Evolutionary conservation across 495 filamentous ascomycete species (phyloP).

Genomic region (Penicillium verhagenii): DNA sequence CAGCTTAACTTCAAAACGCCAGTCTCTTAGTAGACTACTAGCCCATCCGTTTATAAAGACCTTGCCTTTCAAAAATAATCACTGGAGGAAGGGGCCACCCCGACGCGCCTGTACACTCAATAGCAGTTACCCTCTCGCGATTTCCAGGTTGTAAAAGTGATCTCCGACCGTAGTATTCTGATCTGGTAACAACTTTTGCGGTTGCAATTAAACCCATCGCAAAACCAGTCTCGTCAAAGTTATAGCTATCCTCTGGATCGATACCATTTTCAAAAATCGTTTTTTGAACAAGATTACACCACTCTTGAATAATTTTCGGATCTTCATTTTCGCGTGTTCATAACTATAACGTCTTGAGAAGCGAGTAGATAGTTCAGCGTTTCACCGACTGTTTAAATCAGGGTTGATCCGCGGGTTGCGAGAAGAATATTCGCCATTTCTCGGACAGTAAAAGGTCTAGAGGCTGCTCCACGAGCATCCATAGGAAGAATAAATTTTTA

Average conservation of each 20-base stretch:
- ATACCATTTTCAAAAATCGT: not conserved
- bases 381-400: too few species aligned
- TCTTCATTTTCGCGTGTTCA: conserved; percentile 1
- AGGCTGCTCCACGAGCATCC: conserved; percentile 6
- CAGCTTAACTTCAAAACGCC: conserved; percentile 1
- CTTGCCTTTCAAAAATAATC: conserved; percentile 1
- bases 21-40: not conserved
- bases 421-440: conserved; percentile 6
- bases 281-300: not conserved
- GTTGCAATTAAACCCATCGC: not conserved
- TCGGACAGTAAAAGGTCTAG: conserved; percentile 1
- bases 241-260: conserved; percentile 3
- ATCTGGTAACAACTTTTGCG: not conserved
- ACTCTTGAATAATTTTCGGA: not conserved
- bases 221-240: conserved; percentile 6
- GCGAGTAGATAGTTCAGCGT: not conserved
- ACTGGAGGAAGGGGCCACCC: not conserved
- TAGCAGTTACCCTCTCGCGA: not conserved
- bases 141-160: not conserved
- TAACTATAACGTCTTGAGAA: conserved; percentile 1
- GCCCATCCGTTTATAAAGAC: not conserved
- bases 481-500: not conserved
- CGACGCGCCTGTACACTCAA: conserved; percentile 6
- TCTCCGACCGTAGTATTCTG: conserved; percentile 4
- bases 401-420: conserved; percentile 1